Conservation (phyloP, 2,329 filamentous ascomycete species). For the Cladophialophora bantiana region DNA sequence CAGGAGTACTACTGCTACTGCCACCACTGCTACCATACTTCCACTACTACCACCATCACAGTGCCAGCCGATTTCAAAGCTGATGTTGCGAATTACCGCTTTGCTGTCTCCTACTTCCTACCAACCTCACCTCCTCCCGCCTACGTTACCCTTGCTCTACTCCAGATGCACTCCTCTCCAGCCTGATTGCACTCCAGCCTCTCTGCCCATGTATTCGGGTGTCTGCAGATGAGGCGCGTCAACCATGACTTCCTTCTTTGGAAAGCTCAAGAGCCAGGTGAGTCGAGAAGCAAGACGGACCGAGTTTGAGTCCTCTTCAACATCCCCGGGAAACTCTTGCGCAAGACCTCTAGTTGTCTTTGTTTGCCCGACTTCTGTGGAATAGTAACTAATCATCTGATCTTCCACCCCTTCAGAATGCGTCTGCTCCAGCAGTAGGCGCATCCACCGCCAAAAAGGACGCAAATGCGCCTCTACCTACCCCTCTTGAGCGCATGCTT, state of each 20-base stretch:
- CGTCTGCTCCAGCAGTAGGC: conserved; percentile 27
- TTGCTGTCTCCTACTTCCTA: conserved; percentile 15
- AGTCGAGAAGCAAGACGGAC: conserved; percentile 9
- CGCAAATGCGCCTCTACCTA: conserved; percentile 62
- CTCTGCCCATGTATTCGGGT: conserved; percentile 34
- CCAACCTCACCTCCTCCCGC: conserved; percentile 2
- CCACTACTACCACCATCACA: conserved; percentile 12
- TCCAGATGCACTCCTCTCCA: conserved; percentile 26
- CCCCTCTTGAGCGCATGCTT: conserved; percentile 76
- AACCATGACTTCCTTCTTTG: conserved; percentile 62
- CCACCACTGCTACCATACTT: conserved; percentile 16
- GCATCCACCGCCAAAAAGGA: conserved; percentile 64
- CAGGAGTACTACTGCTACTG: conserved; percentile 20
- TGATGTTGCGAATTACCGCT: conserved; percentile 22
- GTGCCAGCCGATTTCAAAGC: conserved; percentile 27
- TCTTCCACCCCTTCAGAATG: conserved; percentile 35
- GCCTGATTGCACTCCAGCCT: conserved; percentile 18
- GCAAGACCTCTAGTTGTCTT: conserved; percentile 4
- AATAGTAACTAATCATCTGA: conserved; percentile 2
- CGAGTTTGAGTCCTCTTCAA: not conserved
- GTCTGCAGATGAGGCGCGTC: conserved; percentile 39
- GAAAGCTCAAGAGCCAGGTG: conserved; percentile 57
- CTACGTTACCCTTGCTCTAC: not conserved
- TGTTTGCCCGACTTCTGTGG: not conserved
- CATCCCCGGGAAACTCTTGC: conserved; percentile 3